Evolutionary conservation across 345 rosid genomes (phyloP).

Genomic region (Hibiscus mutabilis): DNA sequence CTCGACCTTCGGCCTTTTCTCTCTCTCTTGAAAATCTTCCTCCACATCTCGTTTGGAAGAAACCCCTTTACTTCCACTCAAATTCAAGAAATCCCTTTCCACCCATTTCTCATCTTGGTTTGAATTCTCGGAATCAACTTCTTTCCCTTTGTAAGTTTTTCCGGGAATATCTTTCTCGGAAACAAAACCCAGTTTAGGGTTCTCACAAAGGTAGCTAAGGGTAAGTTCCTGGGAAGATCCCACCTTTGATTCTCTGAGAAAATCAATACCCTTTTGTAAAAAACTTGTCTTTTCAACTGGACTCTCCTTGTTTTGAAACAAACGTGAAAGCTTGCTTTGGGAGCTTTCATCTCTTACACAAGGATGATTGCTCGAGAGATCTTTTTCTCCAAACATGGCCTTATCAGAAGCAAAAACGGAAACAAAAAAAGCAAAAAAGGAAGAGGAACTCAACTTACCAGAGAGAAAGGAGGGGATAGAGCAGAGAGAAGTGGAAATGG

Average conservation of each 20-base stretch:
- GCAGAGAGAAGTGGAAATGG: constrained; percentile 16
- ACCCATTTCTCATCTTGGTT: constrained; percentile 61
- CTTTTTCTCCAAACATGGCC: constrained; percentile 68
- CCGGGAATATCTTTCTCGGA: constrained; percentile 13
- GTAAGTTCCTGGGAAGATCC: constrained; percentile 68
- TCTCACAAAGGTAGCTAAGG: constrained; percentile 79
- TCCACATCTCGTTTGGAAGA: constrained; percentile 50
- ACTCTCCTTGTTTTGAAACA: constrained; percentile 28
- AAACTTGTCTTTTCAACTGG: constrained; percentile 30
- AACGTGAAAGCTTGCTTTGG: constrained; percentile 29
- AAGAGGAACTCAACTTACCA: constrained; percentile 7
- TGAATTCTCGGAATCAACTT: constrained; percentile 47
- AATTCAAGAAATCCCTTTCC: constrained; percentile 88
- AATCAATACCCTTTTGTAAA: constrained; percentile 40
- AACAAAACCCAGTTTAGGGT: constrained; percentile 30
- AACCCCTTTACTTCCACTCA: constrained; percentile 43
- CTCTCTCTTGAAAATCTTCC: constrained; percentile 34
- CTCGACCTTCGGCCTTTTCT: constrained; percentile 59
- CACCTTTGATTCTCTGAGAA: constrained; percentile 43
- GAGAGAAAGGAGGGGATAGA: constrained; percentile 12
- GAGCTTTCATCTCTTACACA: constrained; percentile 56
- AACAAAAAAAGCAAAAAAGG: background rate
- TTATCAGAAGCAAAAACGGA: background rate
- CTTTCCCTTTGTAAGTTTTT: constrained; percentile 59
- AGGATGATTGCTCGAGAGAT: constrained; percentile 33